Evolutionary conservation across 2,329 filamentous ascomycete species (phyloP).

Genomic region (Stagonosporopsis tanaceti): DNA sequence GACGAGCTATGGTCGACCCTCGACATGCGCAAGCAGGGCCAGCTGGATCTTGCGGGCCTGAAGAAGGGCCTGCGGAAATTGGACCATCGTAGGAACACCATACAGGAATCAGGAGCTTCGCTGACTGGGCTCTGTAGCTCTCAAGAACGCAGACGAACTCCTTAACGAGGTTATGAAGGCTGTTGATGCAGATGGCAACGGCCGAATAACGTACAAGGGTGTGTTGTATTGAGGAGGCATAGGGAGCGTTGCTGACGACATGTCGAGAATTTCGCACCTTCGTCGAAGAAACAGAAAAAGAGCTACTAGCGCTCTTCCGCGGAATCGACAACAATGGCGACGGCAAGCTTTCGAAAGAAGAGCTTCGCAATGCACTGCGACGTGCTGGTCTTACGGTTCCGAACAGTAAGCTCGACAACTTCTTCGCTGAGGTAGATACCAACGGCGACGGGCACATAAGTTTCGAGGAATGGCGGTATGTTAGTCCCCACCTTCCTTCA

Average conservation of each 20-base stretch:
- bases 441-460: conserved; percentile 88
- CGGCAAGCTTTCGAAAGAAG: conserved; percentile 85
- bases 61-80: conserved; percentile 86
- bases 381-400: conserved; percentile 81
- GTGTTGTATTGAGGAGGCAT: conserved; percentile 24
- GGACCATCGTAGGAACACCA: conserved; percentile 77
- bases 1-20: conserved; percentile 84
- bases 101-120: conserved; percentile 23
- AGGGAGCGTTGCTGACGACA: conserved; percentile 26
- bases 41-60: conserved; percentile 83
- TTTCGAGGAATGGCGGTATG: conserved; percentile 97
- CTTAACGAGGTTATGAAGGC: conserved; percentile 79
- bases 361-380: conserved; percentile 80
- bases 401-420: conserved; percentile 77
- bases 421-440: conserved; percentile 88
- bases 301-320: conserved; percentile 82
- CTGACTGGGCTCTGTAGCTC: conserved; percentile 56
- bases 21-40: conserved; percentile 77
- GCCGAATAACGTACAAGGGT: conserved; percentile 91
- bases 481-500: not conserved
- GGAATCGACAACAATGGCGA: conserved; percentile 86
- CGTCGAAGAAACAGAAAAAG: conserved; percentile 84
- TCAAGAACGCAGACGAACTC: conserved; percentile 92
- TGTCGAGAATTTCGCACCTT: conserved; percentile 83
- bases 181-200: conserved; percentile 87